Percentiles rank a stretch among this genome's conserved stretches.
Evolutionary conservation across 73 alveolate species (phyloP).

Genomic region (Blepharisma stoltei): DNA sequence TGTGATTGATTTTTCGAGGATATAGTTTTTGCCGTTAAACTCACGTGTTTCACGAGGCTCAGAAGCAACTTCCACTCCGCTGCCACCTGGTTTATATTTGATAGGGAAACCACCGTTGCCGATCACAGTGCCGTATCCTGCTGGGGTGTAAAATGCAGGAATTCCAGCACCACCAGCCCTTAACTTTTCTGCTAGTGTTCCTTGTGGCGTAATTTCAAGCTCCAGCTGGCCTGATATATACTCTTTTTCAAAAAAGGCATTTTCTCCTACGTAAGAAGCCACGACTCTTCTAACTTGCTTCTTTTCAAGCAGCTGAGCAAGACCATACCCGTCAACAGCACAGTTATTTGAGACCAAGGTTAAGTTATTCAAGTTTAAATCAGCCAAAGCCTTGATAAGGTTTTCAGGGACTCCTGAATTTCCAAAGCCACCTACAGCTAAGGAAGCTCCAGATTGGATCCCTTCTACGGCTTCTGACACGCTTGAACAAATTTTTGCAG

Average conservation of each 20-base stretch:
- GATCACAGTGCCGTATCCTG: slow-evolving; percentile 2
- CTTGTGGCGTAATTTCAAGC: slow-evolving; percentile 75
- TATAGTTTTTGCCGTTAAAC: slow-evolving; percentile 56
- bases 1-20: slow-evolving; percentile 62
- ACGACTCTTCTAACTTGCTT: slow-evolving; percentile 7
- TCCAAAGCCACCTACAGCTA: slow-evolving; percentile 85
- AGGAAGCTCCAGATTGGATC: slow-evolving; percentile 63
- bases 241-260: slow-evolving; percentile 43
- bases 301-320: slow-evolving; percentile 37
- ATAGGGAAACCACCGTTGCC: background rate
- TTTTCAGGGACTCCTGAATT: slow-evolving; percentile 86
- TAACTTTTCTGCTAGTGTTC: slow-evolving; percentile 49
- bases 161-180: slow-evolving; percentile 30
- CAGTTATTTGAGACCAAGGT: slow-evolving; percentile 76
- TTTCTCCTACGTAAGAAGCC: slow-evolving; percentile 44
- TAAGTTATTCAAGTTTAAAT: slow-evolving; percentile 48
- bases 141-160: slow-evolving; percentile 18
- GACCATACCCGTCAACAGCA: slow-evolving; percentile 45
- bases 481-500: background rate
- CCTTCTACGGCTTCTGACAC: slow-evolving; percentile 41
- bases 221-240: slow-evolving; percentile 66
- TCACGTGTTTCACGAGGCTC: slow-evolving; percentile 39
- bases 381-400: slow-evolving; percentile 56
- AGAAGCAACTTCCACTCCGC: slow-evolving; percentile 32
- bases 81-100: slow-evolving; percentile 4